Conservation (phyloP, 495 filamentous ascomycete species). For the Aspergillus sclerotioniger region DNA sequence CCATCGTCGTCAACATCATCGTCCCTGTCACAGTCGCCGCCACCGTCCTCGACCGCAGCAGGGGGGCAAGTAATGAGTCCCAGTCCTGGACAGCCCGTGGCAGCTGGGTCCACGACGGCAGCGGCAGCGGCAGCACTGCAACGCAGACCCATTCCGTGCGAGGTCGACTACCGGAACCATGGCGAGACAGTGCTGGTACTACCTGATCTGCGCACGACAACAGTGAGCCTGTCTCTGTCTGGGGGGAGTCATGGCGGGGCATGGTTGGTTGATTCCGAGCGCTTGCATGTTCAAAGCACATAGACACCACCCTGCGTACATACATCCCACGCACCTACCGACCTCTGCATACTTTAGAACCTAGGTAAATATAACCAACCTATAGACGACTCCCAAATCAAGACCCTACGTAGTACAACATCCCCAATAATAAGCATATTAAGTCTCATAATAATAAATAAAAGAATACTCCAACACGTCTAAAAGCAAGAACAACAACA, state of each 20-base stretch:
- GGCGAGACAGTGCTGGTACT: constrained; percentile 76
- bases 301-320: neutral
- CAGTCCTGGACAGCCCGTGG: neutral
- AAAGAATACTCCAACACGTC: too few species aligned
- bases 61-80: constrained; percentile 4
- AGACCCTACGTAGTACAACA: too few species aligned
- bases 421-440: too few species aligned
- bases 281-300: constrained; percentile 24
- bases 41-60: constrained; percentile 14
- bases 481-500: too few species aligned
- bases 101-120: constrained; percentile 5
- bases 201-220: constrained; percentile 69
- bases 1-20: constrained; percentile 21
- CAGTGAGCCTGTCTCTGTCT: constrained; percentile 66
- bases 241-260: constrained; percentile 58
- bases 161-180: constrained; percentile 76
- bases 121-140: constrained; percentile 20
- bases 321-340: neutral
- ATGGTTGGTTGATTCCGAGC: constrained; percentile 58
- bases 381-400: too few species aligned
- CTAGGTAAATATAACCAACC: neutral
- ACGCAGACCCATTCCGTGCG: constrained; percentile 54
- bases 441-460: too few species aligned
- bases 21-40: constrained; percentile 14
- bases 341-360: neutral